Evolutionary conservation across 345 rosid species (phyloP).

Genomic region (Salix brachista): DNA sequence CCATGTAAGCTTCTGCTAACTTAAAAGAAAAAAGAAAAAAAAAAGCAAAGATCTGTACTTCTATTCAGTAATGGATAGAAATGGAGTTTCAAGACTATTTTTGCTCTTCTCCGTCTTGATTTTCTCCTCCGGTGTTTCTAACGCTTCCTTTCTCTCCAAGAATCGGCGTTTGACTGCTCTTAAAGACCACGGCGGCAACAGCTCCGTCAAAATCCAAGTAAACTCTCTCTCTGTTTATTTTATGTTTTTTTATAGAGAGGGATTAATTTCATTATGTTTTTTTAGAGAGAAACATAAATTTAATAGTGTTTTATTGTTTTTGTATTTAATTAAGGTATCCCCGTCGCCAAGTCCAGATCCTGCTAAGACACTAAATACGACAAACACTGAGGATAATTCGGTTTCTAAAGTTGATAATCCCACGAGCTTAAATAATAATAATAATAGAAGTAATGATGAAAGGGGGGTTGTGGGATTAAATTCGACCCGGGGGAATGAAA

Average conservation of each 20-base stretch:
- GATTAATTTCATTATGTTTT: not conserved
- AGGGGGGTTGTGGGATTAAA: constrained; percentile 12
- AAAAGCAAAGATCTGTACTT: not conserved
- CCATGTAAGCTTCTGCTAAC: not conserved
- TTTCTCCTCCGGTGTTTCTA: constrained; percentile 37
- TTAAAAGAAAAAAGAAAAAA: not conserved
- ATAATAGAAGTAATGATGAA: not conserved
- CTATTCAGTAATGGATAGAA: constrained; percentile 13
- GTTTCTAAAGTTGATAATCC: constrained; percentile 14
- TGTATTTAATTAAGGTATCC: constrained; percentile 37
- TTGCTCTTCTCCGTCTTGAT: constrained; percentile 38
- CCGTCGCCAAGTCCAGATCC: constrained; percentile 34
- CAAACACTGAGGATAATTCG: constrained; percentile 27
- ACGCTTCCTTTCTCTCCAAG: constrained; percentile 25
- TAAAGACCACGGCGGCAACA: not conserved
- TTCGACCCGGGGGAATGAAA: not conserved
- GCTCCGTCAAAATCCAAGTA: constrained; percentile 33
- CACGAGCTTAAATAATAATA: constrained; percentile 16
- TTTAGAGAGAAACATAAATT: not conserved
- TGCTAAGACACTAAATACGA: constrained; percentile 8
- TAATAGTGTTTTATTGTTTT: constrained; percentile 7
- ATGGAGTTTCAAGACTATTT: constrained; percentile 19
- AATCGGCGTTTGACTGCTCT: constrained; percentile 33
- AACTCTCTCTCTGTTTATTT: constrained; percentile 1
- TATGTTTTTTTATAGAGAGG: not conserved